Evolutionary conservation across 2,329 filamentous ascomycete genomes (phyloP), one percentile per base, ranked within the genome.

Genomic region (Nigrograna mackinnonii): DNA sequence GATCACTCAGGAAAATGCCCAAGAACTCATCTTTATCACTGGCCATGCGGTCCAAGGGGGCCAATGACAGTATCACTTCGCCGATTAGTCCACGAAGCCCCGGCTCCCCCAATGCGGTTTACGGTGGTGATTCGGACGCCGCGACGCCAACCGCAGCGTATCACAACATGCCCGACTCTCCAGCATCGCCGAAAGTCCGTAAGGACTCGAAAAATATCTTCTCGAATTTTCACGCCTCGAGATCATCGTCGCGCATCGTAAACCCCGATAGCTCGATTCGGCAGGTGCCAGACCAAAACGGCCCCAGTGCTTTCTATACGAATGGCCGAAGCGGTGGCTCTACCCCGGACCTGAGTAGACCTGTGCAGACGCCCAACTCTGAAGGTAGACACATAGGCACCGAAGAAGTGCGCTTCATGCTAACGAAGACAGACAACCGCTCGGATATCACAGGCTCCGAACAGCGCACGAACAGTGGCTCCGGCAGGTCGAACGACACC

Each of bases 191-290:
- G 6, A 66, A 63, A 41, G 55, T 54, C 36, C 62, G 62, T 37
- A 68, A 70, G 51, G 68, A 71, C 37, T 58, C 69, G 9, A 62
- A 67, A 37, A 62, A 54, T 50, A 75, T 77, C 48, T 78, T 78
- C 50, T 66, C 70, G 32, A 77, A 77, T 49, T 69, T 75, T 44
- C 68, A 71, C 42, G 72, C 72, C 9, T 67, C 70, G 5, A 77
- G 74, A 45, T 75, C 74, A 20, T 72, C 73, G 5, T 71, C 65
- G 32, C 72, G 71, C 32, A 46, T 72, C 5, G 54, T 57, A 28
- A 66, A 55, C 44, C 65, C 66, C 35, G 70, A 66, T 18, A 58
- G 59, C 33, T 62, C 62, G 21, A 55, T 55, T 22, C 60, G 66
- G 37, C 63, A 66, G 38, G 53, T 60, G 24, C 49, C 64, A 19